These are phyloP conservation scores for Boletus fagicola DNA, from an alignment of 768 basidiomycete genomes.

Conservation along the genomic window DNA sequence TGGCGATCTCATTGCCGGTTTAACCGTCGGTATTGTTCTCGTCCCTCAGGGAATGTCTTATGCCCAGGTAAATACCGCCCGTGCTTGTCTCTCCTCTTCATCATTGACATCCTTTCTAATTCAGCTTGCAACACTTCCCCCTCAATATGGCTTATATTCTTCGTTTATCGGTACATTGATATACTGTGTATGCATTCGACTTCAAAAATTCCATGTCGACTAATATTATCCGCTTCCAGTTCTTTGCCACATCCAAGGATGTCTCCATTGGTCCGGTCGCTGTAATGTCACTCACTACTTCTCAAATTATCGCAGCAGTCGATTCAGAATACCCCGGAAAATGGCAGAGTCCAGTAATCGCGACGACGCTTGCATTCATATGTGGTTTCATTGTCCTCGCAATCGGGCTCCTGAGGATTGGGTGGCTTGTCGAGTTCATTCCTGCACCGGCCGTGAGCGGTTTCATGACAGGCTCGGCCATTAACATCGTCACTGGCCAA, in stretches of 20 bases:
- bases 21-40: slow-evolving; percentile 94
- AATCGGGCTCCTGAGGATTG: slow-evolving; percentile 84
- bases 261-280: slow-evolving; percentile 99
- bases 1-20: slow-evolving; percentile 85
- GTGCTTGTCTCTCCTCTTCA: neutral
- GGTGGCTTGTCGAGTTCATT: slow-evolving; percentile 96
- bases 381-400: slow-evolving; percentile 89
- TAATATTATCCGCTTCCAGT: slow-evolving; percentile 38
- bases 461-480: slow-evolving; percentile 98
- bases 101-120: neutral
- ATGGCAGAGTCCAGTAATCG: slow-evolving; percentile 74
- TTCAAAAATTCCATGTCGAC: neutral
- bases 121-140: slow-evolving; percentile 78
- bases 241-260: slow-evolving; percentile 98
- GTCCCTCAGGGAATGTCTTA: slow-evolving; percentile 96
- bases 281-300: slow-evolving; percentile 90
- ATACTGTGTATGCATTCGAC: slow-evolving; percentile 63
- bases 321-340: slow-evolving; percentile 48
- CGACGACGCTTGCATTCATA: slow-evolving; percentile 79
- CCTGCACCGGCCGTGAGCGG: slow-evolving; percentile 81
- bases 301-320: slow-evolving; percentile 75
- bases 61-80: slow-evolving; percentile 50
- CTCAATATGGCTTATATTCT: slow-evolving; percentile 92
- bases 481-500: slow-evolving; percentile 87
- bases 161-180: slow-evolving; percentile 85